Evolutionary conservation across 768 basidiomycete genomes (phyloP), one percentile per base, ranked within the genome.

Genomic region (Mycena vulgaris): DNA sequence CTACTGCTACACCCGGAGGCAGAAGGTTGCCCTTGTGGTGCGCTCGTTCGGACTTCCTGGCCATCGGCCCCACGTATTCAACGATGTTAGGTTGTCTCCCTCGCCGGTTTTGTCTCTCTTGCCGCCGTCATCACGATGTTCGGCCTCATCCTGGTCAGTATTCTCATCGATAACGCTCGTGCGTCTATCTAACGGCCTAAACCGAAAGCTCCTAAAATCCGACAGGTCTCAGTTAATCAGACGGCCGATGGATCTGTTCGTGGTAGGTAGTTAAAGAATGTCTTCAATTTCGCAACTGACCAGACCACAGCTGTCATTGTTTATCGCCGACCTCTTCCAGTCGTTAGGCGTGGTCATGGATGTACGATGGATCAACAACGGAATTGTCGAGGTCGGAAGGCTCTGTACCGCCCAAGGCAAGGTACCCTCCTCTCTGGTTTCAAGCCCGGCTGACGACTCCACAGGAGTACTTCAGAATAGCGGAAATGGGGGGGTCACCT

Each of bases 391-490:
- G 6, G 17, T 19, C 0, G 69, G 69, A 17, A 19, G 45, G 16
- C 21, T 60, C 30, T 70, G 69, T 33, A 70, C 55, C 10, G 63
- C 58, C 23, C 69, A 71, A 65, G 69, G 69, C 21, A 45, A 25
- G 25, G 1, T 3, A 2, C 1, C 0, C 5, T 27, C 11, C 6
- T 45, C n/a, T n/a, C n/a, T 10, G 13, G 5, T 6, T 45, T 16
- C 14, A 4, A 1, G 5, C 47, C 6, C 16, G 16, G 10, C 33
- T 60, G 17, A 59, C 35, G 5, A 25, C 31, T 27, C 14, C 14
- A 7, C 19, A 67, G 58, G 66, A 2, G 28, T 60, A 0, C 42
- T 67, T 1, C 66, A 67, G 37, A 67, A 67, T 35, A 60, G 66
- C 14, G 37, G 13, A 1, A n/a, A n/a, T n/a, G 57, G 58, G 2